Evolutionary conservation across 1,139 yeast genomes (phyloP).

Genomic region (Geotrichum citri-aurantii): DNA sequence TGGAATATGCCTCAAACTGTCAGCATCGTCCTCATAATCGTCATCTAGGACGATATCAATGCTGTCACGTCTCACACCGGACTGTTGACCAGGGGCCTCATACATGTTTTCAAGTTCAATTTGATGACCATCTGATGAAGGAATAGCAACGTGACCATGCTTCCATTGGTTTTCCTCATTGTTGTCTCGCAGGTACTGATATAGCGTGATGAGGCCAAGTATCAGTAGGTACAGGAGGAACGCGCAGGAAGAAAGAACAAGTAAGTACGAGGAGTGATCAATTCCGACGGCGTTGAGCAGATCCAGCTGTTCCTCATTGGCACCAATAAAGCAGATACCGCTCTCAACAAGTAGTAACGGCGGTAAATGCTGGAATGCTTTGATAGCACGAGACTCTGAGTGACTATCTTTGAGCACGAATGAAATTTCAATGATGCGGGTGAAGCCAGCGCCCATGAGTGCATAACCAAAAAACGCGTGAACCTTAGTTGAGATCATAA

Average conservation of each 20-base stretch:
- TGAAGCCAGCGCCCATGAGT: constrained; percentile 69
- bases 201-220: constrained; percentile 50
- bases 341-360: constrained; percentile 72
- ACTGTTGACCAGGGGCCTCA: constrained; percentile 9
- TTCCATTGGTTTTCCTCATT: constrained; percentile 14
- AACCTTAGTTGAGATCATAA: constrained; percentile 73
- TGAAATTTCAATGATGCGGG: constrained; percentile 70
- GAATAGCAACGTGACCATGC: constrained; percentile 17
- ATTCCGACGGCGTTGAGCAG: constrained; percentile 69
- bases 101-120: constrained; percentile 19
- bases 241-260: constrained; percentile 70
- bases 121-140: constrained; percentile 12
- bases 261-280: constrained; percentile 76
- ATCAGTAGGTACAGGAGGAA: constrained; percentile 67
- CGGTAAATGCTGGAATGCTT: constrained; percentile 76
- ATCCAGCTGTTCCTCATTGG: constrained; percentile 79
- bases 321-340: constrained; percentile 83
- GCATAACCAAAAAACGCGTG: constrained; percentile 81
- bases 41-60: constrained; percentile 16
- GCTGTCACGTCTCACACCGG: not conserved
- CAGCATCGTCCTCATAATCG: constrained; percentile 18
- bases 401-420: constrained; percentile 53
- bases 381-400: constrained; percentile 42
- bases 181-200: constrained; percentile 27
- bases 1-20: not conserved